phyloP scores from a whole-genome alignment of 176 grass and related monocot species.

The Musa troglodytarum region DNA sequence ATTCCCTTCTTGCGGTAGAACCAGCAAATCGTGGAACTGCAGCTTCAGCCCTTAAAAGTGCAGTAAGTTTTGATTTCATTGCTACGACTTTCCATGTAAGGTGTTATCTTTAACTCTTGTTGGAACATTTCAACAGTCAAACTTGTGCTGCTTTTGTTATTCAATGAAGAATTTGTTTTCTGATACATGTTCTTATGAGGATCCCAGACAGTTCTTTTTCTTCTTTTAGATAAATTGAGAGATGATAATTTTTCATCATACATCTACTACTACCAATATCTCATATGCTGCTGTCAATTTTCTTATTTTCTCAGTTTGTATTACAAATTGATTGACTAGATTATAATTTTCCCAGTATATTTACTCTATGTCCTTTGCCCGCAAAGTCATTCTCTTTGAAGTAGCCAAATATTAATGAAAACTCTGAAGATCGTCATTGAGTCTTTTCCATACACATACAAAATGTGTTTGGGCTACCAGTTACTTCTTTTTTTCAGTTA shows the following conservation, averaged over 20 bases:
- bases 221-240: not conserved
- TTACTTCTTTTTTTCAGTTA: not conserved
- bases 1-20: constrained; percentile 74
- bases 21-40: constrained; percentile 59
- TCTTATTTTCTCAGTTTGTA: not conserved
- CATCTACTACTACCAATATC: not conserved
- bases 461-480: not conserved
- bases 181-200: too few species aligned
- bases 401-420: not conserved
- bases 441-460: not conserved
- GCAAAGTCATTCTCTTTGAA: not conserved
- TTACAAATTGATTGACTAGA: too few species aligned
- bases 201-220: too few species aligned
- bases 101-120: not conserved
- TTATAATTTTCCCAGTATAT: not conserved
- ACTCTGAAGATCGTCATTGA: not conserved
- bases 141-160: not conserved
- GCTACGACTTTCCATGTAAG: too few species aligned
- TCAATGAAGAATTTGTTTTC: too few species aligned
- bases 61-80: constrained; percentile 36
- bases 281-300: not conserved
- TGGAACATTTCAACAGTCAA: not conserved
- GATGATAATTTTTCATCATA: not conserved
- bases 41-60: constrained; percentile 57
- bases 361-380: not conserved